These are phyloP conservation scores for Tilletia indica DNA, from an alignment of 1,284 basidiomycete genomes.

Conservation along the genomic window DNA sequence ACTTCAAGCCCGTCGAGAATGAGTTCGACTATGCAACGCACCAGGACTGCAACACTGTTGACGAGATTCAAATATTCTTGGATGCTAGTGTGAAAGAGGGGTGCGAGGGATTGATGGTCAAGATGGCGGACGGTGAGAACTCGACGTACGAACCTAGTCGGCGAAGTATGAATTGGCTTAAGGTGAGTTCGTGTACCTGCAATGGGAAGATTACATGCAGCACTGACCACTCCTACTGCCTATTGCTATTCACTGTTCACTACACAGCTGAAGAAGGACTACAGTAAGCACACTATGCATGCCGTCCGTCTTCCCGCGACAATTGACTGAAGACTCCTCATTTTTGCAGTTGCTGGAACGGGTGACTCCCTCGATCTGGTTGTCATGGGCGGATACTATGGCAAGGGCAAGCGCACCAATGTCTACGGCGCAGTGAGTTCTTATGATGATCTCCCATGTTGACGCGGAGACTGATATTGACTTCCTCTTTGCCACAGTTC, in stretches of 20 bases:
- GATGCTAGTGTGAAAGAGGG: conserved; percentile 96
- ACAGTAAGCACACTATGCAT: conserved; percentile 22
- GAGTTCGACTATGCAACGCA: conserved; percentile 92
- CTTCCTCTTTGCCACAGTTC: conserved; percentile 21
- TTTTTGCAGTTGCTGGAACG: conserved; percentile 77
- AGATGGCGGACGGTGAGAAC: conserved; percentile 87
- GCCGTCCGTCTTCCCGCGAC: background rate
- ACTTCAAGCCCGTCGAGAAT: conserved; percentile 78
- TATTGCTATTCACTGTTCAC: no score
- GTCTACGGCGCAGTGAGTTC: conserved; percentile 46
- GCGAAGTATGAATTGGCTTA: conserved; percentile 95
- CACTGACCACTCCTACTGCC: background rate
- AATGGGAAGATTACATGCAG: no score
- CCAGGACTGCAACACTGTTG: conserved; percentile 82
- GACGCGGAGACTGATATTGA: background rate
- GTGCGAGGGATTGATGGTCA: conserved; percentile 97
- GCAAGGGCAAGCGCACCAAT: conserved; percentile 89
- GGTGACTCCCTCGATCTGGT: conserved; percentile 97
- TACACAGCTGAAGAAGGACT: conserved; percentile 50
- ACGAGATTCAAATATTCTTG: conserved; percentile 91
- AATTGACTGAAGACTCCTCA: background rate
- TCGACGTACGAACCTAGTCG: conserved; percentile 94
- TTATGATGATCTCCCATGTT: background rate
- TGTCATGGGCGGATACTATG: conserved; percentile 93
- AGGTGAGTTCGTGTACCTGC: conserved; percentile 53